Evolutionary conservation across 2,329 filamentous ascomycete species (phyloP), one percentile per base, ranked within the genome.

Genomic region (Fusarium oligoseptatum): DNA sequence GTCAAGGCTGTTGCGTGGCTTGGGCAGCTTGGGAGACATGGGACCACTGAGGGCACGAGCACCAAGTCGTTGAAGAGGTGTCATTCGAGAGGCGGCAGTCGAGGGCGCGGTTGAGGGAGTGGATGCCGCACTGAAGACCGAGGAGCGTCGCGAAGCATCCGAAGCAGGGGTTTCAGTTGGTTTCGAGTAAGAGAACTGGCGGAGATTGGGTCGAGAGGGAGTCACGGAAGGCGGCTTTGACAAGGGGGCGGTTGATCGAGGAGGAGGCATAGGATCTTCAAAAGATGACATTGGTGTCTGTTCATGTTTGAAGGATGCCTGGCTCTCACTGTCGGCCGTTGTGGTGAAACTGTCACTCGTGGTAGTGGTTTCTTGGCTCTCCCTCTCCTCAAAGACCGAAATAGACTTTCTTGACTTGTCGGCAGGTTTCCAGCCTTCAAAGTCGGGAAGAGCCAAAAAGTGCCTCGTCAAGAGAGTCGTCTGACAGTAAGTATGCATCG

Each of bases 391-490:
- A 67, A 88, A 90, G 7, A 90, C 84, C 3, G 81, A 76, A 20
- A 87, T 81, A 1, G 82, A 77, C 68, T 82, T 84, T 50, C 77
- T 80, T 0, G 79, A 73, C 68, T 85, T 86, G 7, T 75, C 56
- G 24, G 73, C 66, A 8, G 82, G 78, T 52, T 84, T 81, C 88
- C 88, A 89, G 12, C 82, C 84, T n/a, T 85, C 85, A 43, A 87
- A 80, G 55, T 90, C 89, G 1, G 88, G 88, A 12, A 91, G 78
- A 22, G 83, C 84, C 29, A 83, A 80, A 80, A 22, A 91, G 81
- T 0, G 85, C 88, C 67, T 90, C 88, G 32, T 90, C 88, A 45
- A 91, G 83, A 0, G 88, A 90, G 70, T 90, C 88, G 69, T 91
- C 88, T 0, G 89, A 91, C 76, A 89, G 83, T 20, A 89, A 73